Base-by-base conservation (phyloP, 768 basidiomycete genomes). In the Naganishia kalamii region DNA sequence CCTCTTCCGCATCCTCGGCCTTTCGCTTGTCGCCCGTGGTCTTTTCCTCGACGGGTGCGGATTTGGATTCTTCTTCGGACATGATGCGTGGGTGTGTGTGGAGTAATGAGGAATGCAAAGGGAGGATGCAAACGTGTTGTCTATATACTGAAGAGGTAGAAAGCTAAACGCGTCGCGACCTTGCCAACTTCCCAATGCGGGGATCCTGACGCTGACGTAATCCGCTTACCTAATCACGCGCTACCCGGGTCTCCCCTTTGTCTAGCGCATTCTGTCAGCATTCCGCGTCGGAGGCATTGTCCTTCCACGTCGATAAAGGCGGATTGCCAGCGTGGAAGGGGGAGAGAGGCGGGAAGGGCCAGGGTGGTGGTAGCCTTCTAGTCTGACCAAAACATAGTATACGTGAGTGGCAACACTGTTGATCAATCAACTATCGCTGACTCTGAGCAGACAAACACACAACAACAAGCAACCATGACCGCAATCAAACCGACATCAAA, bases 351-450 rank as follows among this genome's bases (percentile, higher is more conserved):
- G 3, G 27, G 23, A 27, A 29, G 48, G 2, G 3, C 35, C 21
- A 57, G 54, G 54, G 54, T 57, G 54, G 54, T 57, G 54, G 54
- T 57, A 57, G 19, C 54, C 27, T 25, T 37, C 54, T 57, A 40
- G 15, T 37, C 23, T n/a, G 21, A 3, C 17, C 51, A 19, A 11
- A 7, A 52, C 19, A 7, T 41, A 10, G 37, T 23, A 37, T 37
- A 19, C 6, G 32, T 37, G 10, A 33, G 51, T 52, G 46, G 46
- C 46, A 15, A 47, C 21, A 13, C 32, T 4, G 27, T 35, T 37
- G 33, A 19, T 37, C 5, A 52, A 21, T 35, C 13, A 29, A 8
- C 29, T 5, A 19, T 4, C 46, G 25, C 48, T 50, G 48, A 25
- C 23, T 25, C 7, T n/a, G 46, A 7, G 46, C 46, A 47, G 46